A percentile compares a stretch with the other conserved stretches of the same genome.
Conservation (phyloP, 257 asterid genomes). For the Rubia yunnanensis region DNA sequence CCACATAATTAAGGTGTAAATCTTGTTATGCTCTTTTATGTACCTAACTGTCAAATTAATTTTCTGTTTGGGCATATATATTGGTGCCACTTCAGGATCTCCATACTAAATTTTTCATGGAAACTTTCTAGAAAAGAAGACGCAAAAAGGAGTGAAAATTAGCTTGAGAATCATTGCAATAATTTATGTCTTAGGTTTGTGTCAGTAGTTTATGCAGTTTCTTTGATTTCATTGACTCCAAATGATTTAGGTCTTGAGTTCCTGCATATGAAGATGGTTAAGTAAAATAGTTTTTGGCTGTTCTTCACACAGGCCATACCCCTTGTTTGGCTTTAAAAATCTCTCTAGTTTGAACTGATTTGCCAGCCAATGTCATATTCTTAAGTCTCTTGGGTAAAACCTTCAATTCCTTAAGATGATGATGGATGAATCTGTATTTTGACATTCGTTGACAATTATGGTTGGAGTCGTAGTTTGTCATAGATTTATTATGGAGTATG, state of each 20-base stretch:
- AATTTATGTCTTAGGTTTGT: not conserved
- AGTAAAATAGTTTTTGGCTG: not conserved
- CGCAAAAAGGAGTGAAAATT: not conserved
- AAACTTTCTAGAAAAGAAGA: not conserved
- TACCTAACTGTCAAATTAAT: not conserved
- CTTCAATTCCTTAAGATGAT: not conserved
- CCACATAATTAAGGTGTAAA: conserved; percentile 56
- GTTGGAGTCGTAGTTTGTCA: not conserved
- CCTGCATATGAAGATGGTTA: not conserved
- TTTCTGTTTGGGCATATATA: not conserved
- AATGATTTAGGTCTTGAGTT: not conserved
- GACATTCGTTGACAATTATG: not conserved
- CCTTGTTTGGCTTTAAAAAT: not conserved
- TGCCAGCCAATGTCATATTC: not conserved
- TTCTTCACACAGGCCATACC: not conserved
- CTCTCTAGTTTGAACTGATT: not conserved
- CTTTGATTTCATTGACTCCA: not conserved
- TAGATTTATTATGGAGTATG: not conserved
- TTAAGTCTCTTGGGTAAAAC: too few relatives aligned
- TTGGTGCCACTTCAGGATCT: not conserved
- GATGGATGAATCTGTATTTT: not conserved
- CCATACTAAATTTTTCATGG: not conserved
- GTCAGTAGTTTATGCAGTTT: not conserved
- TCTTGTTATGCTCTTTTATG: not conserved
- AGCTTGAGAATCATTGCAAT: not conserved